Evolutionary conservation across 495 filamentous ascomycete species (phyloP), one percentile per base, ranked within the genome.

Genomic region (Neurospora cerealis): DNA sequence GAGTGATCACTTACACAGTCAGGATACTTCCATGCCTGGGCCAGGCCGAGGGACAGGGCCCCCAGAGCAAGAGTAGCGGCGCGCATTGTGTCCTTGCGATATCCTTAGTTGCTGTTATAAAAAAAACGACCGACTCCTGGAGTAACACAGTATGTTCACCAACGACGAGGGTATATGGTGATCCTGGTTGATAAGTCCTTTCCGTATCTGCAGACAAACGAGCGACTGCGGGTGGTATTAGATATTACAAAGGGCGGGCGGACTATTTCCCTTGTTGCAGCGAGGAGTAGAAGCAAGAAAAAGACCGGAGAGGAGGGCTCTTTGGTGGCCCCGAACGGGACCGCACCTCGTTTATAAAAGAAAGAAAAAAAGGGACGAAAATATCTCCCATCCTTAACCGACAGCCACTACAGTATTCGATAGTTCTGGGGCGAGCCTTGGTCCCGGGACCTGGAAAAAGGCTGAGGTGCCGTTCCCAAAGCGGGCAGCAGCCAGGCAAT

Each of bases 11-110:
- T 41, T 78, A 83, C 80, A 72, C 79, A 83, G 46, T 81, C 36
- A 40, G 81, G 81, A 46, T 74, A 81, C 42, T 76, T 66, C 76
- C 76, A 77, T 73, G 78, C 80, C 37, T 71, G 71, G 19, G 60
- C 75, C 5, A 77, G 66, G 44, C 75, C 74, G 9, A 79, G 66
- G 74, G 79, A 79, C 38, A 80, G 70, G 71, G 77, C 77, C 38
- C 73, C 73, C 19, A 77, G 41, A 70, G 77, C 74, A 69, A 78
- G 69, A 71, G 69, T 24, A 73, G 34, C 72, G 71, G 71, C 60
- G 9, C 77, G 75, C 77, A 78, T 78, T 66, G 28, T 66, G 54
- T 66, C 54, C 54, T 66, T 66, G 11, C 3, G 54, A 66, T 66
- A 34, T 66, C 15, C 54, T 34, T 34, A 34, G 15, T 66, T 66